phyloP scores from a whole-genome alignment of 169 alveolate species.

The Plasmodium relictum region DNA sequence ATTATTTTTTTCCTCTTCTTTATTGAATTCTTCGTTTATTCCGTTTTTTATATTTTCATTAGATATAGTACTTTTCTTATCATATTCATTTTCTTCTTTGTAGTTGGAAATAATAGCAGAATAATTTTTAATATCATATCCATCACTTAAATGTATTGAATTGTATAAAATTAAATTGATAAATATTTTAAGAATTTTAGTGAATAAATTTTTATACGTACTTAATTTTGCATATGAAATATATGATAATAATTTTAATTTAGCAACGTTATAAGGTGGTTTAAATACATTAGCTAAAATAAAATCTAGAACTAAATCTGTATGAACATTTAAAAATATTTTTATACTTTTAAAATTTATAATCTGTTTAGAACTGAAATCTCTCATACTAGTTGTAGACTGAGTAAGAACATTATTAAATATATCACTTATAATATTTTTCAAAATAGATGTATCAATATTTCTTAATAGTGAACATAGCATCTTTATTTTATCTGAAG shows the following conservation, averaged over 20 bases:
- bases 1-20: background rate
- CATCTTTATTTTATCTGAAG: conserved; percentile 47
- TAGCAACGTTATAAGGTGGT: conserved; percentile 42
- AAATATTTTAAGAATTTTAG: conserved; percentile 21
- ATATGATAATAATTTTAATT: conserved; percentile 51
- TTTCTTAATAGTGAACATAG: conserved; percentile 41
- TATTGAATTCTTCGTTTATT: background rate
- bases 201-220: conserved; percentile 6
- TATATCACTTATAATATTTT: conserved; percentile 42
- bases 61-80: background rate
- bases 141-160: background rate
- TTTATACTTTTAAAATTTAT: conserved; percentile 66
- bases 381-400: background rate
- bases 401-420: conserved; percentile 15
- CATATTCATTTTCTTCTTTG: background rate
- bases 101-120: conserved; percentile 1
- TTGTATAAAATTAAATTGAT: conserved; percentile 23
- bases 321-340: conserved; percentile 62
- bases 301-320: conserved; percentile 53
- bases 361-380: conserved; percentile 25
- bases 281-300: conserved; percentile 30
- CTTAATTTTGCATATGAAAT: conserved; percentile 61
- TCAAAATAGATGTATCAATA: conserved; percentile 22
- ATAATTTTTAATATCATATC: conserved; percentile 25
- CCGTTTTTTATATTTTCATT: background rate